Evolutionary conservation across 1,284 basidiomycete genomes (phyloP).

Genomic region (Ganoderma leucocontextum): DNA sequence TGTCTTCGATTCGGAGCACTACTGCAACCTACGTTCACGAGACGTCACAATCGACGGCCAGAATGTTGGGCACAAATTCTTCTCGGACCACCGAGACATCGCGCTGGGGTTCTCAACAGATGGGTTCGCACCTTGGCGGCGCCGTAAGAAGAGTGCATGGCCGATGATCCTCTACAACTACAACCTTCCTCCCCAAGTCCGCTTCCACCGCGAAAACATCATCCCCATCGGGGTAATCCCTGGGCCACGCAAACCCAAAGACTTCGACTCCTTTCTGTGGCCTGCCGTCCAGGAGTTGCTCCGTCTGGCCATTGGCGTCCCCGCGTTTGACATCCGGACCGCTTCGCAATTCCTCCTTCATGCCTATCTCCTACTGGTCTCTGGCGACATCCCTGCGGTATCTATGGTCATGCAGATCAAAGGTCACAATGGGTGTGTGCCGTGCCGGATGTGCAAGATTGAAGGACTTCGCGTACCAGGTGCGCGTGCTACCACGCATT

Average conservation of each 20-base stretch:
- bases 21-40: constrained; percentile 17
- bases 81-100: constrained; percentile 40
- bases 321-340: constrained; percentile 42
- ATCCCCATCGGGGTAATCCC: constrained; percentile 52
- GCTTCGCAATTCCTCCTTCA: constrained; percentile 43
- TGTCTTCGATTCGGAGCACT: constrained; percentile 32
- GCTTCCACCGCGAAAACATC: constrained; percentile 42
- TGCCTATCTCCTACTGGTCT: constrained; percentile 50
- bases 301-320: constrained; percentile 45
- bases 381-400: constrained; percentile 57
- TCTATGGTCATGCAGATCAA: constrained; percentile 55
- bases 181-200: constrained; percentile 47
- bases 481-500: constrained; percentile 33
- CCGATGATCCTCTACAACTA: constrained; percentile 51
- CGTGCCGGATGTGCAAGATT: constrained; percentile 56
- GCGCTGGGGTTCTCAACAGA: constrained; percentile 44
- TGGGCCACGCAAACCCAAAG: constrained; percentile 51
- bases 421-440: constrained; percentile 52
- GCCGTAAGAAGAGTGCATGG: constrained; percentile 48
- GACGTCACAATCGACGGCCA: constrained; percentile 26
- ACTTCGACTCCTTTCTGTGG: constrained; percentile 52
- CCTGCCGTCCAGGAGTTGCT: constrained; percentile 49
- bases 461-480: constrained; percentile 43
- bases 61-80: constrained; percentile 30
- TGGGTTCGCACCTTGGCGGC: constrained; percentile 50